These are phyloP conservation scores for Tricladium varicosporioides DNA, from an alignment of 2,329 filamentous ascomycete species.

Conservation along the genomic window DNA sequence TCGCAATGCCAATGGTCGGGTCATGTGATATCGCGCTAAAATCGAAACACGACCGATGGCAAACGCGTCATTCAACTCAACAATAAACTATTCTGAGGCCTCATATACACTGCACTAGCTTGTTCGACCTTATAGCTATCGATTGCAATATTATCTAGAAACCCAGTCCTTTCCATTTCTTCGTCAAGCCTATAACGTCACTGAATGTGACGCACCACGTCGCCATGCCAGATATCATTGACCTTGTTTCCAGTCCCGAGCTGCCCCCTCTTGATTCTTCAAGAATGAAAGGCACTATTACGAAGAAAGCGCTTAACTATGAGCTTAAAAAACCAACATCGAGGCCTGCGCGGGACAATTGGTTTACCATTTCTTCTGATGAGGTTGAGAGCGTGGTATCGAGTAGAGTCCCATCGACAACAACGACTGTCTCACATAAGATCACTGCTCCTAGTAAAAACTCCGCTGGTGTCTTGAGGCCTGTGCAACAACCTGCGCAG, in stretches of 20 bases:
- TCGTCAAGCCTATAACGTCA: too few species aligned
- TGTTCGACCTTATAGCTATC: too few species aligned
- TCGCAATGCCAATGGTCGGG: too few species aligned
- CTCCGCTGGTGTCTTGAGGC: not conserved
- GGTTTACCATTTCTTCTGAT: conserved; percentile 2
- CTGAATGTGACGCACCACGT: too few species aligned
- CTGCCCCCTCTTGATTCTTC: not conserved
- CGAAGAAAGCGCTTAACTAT: not conserved
- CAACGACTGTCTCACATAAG: not conserved
- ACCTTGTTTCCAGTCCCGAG: not conserved
- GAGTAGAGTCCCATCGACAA: not conserved
- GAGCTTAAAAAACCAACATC: not conserved
- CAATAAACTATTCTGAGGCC: too few species aligned
- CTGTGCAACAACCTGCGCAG: not conserved
- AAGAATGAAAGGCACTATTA: not conserved
- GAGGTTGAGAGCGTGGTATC: not conserved
- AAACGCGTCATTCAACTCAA: too few species aligned
- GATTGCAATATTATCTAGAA: too few species aligned
- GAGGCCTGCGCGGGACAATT: not conserved
- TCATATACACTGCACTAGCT: too few species aligned
- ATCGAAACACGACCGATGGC: too few species aligned
- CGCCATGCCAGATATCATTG: not conserved
- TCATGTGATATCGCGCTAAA: too few species aligned
- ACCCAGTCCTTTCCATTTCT: too few species aligned
- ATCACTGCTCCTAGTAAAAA: not conserved